Base-by-base conservation (phyloP, 345 rosid species). In the Moricandia arvensis region DNA sequence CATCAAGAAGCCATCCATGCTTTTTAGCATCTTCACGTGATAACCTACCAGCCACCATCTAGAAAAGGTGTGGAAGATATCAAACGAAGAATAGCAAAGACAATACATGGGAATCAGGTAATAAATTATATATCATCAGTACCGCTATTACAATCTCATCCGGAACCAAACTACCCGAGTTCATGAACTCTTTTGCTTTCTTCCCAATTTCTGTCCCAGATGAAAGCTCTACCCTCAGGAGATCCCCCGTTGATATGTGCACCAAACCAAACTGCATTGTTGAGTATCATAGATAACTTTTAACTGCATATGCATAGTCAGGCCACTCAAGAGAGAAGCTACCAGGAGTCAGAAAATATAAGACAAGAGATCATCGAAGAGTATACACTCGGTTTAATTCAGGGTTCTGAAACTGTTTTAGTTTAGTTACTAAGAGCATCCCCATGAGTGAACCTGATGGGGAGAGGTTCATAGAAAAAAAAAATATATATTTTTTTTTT, bases 1-100 rank as follows among this genome's bases (percentile, higher is more conserved):
- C 98, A 85, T 94, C 97, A 12, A 91, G 89, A 82, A 91, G 97
- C 98, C 98, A 94, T 51, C 97, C 97, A 13, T 75, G 84, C 71
- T 83, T 81, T 83, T 84, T 87, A 66, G 84, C 91, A 81, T 93
- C 98, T 79, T 86, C 83, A 17, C 72, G 83, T 5, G 91, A 83
- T 76, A 92, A 75, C 63, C 93, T 78, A 59, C 77, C 75, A 3
- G 83, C 81, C 72, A 89, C 91, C 93, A 91, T 89, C 95, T 91
- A 61, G 29, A 75, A 77, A 45, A 57, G 12, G 54, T 47, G 72
- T 67, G 66, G 49, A 37, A 43, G 7, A 80, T 8, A 26, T 47
- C 18, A n/a, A 1, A 45, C 7, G 15, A 62, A 75, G 64, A 59
- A 34, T 47, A 47, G 53, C n/a, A n/a, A 47, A 47, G n/a, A n/a